These are phyloP conservation scores for Polyplosphaeria fusca DNA, from an alignment of 495 filamentous ascomycete genomes.

Conservation along the genomic window DNA sequence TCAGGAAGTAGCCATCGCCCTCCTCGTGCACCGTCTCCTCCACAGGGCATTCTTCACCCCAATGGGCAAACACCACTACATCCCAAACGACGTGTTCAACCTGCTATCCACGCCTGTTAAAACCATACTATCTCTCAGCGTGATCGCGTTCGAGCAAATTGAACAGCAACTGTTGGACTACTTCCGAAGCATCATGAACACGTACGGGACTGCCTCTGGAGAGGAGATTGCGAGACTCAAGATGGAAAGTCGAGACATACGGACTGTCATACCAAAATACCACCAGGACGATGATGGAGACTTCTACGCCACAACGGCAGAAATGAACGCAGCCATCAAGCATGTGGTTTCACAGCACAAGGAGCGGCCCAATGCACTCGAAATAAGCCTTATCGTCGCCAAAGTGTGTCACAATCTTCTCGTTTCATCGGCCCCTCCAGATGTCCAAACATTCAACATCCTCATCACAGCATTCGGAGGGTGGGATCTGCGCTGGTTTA, in stretches of 20 bases:
- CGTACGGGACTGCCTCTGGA: background rate
- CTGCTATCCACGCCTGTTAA: background rate
- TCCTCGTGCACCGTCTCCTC: slow-evolving; percentile 25
- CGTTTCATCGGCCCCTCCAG: slow-evolving; percentile 53
- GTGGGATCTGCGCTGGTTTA: slow-evolving; percentile 50
- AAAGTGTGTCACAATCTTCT: slow-evolving; percentile 69
- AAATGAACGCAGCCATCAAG: slow-evolving; percentile 33
- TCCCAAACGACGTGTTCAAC: background rate
- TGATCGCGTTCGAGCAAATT: background rate
- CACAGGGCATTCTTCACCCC: too few species aligned
- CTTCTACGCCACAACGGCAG: slow-evolving; percentile 12
- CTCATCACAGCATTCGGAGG: slow-evolving; percentile 58
- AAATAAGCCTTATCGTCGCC: slow-evolving; percentile 39
- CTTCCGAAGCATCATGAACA: background rate
- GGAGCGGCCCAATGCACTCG: background rate
- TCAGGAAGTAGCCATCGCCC: slow-evolving; percentile 31
- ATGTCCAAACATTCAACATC: slow-evolving; percentile 63
- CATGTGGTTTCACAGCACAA: background rate
- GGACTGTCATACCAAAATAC: slow-evolving; percentile 18
- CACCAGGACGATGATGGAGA: slow-evolving; percentile 33
- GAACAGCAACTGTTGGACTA: background rate
- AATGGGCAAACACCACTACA: too few species aligned
- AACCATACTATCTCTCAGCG: background rate
- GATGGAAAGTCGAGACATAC: background rate
- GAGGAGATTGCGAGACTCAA: background rate